Evolutionary conservation across 306 rosid species (phyloP).

Genomic region (Begonia peltatifolia): DNA sequence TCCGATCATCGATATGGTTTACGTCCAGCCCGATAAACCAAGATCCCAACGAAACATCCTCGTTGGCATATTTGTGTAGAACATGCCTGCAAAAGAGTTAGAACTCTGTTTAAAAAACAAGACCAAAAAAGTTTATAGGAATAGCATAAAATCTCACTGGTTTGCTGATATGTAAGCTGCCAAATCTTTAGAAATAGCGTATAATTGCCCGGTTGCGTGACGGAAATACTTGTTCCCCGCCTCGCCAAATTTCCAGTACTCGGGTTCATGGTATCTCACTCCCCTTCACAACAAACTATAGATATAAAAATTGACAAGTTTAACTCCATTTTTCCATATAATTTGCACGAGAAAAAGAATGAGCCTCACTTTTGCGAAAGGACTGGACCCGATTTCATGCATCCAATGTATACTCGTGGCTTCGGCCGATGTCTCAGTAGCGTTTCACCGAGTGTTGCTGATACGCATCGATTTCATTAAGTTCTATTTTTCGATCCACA

Average conservation of each 20-base stretch:
- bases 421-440: constrained; percentile 76
- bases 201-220: constrained; percentile 95
- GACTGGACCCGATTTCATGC: constrained; percentile 99
- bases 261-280: constrained; percentile 97
- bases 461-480: background rate
- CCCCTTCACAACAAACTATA: constrained; percentile 32
- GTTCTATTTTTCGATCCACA: background rate
- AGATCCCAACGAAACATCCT: constrained; percentile 91
- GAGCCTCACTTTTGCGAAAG: constrained; percentile 62
- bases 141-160: constrained; percentile 44
- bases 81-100: constrained; percentile 47
- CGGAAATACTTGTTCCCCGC: constrained; percentile 95
- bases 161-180: constrained; percentile 73
- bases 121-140: constrained; percentile 5
- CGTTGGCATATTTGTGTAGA: constrained; percentile 94
- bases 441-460: constrained; percentile 96
- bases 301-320: no score
- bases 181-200: constrained; percentile 88
- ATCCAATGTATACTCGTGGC: constrained; percentile 69
- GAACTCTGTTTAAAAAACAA: background rate
- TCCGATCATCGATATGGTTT: constrained; percentile 82
- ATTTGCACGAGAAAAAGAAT: constrained; percentile 1
- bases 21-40: constrained; percentile 96
- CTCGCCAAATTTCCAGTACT: constrained; percentile 93
- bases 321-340: no score